Evolutionary conservation across 345 rosid species (phyloP).

Genomic region (Euphorbia peplus): DNA sequence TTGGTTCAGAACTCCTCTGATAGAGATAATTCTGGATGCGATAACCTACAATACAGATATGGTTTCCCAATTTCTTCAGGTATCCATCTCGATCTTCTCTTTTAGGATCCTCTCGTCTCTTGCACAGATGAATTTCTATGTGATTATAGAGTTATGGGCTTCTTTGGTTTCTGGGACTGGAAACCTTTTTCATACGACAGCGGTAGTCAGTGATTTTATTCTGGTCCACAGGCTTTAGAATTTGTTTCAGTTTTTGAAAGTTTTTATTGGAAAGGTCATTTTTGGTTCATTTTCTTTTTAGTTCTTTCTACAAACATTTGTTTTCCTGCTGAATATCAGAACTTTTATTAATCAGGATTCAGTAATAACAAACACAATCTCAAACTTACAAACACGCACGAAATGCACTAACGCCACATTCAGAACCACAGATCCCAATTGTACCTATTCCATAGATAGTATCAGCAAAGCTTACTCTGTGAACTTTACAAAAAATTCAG

Average conservation of each 20-base stretch:
- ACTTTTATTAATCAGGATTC: no score
- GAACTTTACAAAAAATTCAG: no score
- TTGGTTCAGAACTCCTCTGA: slow-evolving; percentile 59
- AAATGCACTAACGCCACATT: no score
- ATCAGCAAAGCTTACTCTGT: no score
- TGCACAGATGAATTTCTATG: background rate
- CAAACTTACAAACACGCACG: no score
- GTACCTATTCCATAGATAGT: no score
- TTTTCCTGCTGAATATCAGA: no score
- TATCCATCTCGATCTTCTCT: slow-evolving; percentile 7
- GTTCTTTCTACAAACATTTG: background rate
- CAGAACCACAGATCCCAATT: no score
- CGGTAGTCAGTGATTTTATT: no score
- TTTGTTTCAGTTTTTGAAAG: background rate
- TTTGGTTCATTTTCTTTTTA: background rate
- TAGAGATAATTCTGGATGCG: slow-evolving; percentile 72
- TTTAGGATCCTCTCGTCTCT: background rate
- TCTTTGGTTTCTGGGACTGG: background rate
- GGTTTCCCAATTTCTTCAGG: slow-evolving; percentile 63
- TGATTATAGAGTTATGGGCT: background rate
- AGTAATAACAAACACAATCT: no score
- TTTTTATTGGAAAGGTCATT: background rate
- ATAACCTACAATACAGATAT: slow-evolving; percentile 56
- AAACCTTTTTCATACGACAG: no score
- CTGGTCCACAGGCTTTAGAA: background rate